phyloP scores from a whole-genome alignment of 225 moss, liverwort and hornwort genomes.

The Pseudisothecium myosuroides region DNA sequence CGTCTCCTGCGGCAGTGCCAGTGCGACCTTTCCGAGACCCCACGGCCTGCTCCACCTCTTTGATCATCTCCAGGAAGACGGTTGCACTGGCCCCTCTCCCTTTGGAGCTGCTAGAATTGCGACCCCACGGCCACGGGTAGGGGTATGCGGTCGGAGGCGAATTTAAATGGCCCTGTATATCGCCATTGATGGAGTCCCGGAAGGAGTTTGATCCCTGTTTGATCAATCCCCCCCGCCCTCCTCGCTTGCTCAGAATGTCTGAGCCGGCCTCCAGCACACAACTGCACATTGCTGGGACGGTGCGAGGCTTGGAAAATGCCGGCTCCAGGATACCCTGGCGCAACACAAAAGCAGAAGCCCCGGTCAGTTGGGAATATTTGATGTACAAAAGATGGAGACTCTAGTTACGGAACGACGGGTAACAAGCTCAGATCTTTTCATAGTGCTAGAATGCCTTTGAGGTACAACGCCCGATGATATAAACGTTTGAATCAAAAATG shows the following conservation, averaged over 20 bases:
- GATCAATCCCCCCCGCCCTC: neutral
- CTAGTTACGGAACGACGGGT: neutral
- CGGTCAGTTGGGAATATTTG: neutral
- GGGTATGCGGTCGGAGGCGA: conserved; percentile 29
- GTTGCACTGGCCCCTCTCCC: conserved; percentile 53
- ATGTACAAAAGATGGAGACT: neutral
- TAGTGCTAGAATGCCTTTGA: neutral
- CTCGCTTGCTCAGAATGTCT: conserved; percentile 27
- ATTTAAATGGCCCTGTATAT: conserved; percentile 11
- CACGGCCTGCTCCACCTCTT: conserved; percentile 82
- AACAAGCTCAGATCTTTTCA: neutral
- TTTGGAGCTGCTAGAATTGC: conserved; percentile 42
- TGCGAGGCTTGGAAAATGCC: conserved; percentile 74
- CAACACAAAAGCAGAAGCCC: neutral
- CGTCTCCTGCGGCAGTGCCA: conserved; percentile 89
- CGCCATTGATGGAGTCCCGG: conserved; percentile 32
- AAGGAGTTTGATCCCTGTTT: conserved; percentile 28
- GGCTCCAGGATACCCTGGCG: conserved; percentile 85
- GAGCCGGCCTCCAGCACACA: conserved; percentile 42
- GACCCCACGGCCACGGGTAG: conserved; percentile 72
- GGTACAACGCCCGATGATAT: neutral
- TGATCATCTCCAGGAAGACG: conserved; percentile 79
- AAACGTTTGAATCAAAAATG: neutral
- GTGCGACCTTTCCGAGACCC: conserved; percentile 81
- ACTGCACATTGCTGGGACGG: conserved; percentile 36